Evolutionary conservation across 129 eudicot genomes (phyloP).

Genomic region (Logfia minima): DNA sequence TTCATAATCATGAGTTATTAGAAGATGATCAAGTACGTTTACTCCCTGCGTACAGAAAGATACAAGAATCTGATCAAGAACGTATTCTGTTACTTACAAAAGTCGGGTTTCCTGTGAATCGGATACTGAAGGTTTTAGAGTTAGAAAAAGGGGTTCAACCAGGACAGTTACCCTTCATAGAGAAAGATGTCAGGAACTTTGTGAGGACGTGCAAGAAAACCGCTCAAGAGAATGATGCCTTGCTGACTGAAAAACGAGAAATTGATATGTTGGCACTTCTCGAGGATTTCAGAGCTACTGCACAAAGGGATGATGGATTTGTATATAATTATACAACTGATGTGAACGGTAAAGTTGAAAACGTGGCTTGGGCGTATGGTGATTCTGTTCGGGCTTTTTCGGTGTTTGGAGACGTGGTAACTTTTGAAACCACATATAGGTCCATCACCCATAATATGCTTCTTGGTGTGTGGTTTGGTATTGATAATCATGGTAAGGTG

Average conservation of each 20-base stretch:
- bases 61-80: constrained; percentile 77
- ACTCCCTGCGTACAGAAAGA: constrained; percentile 77
- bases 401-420: constrained; percentile 72
- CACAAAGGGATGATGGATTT: constrained; percentile 56
- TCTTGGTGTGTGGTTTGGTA: constrained; percentile 84
- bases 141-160: constrained; percentile 75
- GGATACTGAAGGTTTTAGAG: constrained; percentile 67
- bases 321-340: constrained; percentile 56
- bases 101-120: constrained; percentile 77
- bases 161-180: constrained; percentile 74
- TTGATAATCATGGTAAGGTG: constrained; percentile 65
- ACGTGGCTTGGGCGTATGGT: constrained; percentile 71
- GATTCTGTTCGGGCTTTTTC: constrained; percentile 61
- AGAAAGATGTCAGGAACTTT: constrained; percentile 77
- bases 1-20: constrained; percentile 71
- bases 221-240: constrained; percentile 72
- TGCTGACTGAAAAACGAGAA: constrained; percentile 65
- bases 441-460: constrained; percentile 63
- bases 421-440: constrained; percentile 74
- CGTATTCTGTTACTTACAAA: constrained; percentile 73
- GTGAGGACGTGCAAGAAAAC: constrained; percentile 69
- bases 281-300: constrained; percentile 48
- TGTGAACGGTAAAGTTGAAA: constrained; percentile 68
- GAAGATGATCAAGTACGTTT: constrained; percentile 82
- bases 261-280: constrained; percentile 64